phyloP scores from a whole-genome alignment of 1,284 basidiomycete genomes.

The Malassezia caprae region DNA sequence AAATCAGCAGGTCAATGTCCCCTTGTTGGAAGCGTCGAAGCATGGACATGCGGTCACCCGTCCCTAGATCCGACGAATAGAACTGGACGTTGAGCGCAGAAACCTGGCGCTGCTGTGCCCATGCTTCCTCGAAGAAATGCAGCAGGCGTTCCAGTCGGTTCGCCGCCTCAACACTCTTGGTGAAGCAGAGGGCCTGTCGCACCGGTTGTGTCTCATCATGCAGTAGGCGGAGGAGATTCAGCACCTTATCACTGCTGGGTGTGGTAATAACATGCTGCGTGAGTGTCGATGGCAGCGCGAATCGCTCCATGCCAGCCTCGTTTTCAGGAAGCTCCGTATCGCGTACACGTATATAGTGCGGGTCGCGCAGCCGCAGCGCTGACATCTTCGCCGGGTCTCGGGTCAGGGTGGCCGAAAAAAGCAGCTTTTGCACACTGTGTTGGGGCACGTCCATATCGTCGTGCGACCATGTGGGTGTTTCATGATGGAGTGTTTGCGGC shows the following conservation, averaged over 20 bases:
- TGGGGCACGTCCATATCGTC: conserved; percentile 14
- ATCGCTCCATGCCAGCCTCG: conserved; percentile 53
- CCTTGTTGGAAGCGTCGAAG: conserved; percentile 70
- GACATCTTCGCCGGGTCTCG: conserved; percentile 84
- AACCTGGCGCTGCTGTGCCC: conserved; percentile 22
- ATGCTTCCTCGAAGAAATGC: conserved; percentile 61
- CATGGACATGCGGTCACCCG: conserved; percentile 64
- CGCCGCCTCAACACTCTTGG: conserved; percentile 87
- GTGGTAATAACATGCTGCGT: conserved; percentile 65
- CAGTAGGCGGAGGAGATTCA: conserved; percentile 77
- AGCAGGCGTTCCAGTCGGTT: conserved; percentile 70
- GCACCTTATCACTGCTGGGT: conserved; percentile 69
- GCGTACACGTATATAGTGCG: conserved; percentile 78
- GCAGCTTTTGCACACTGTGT: conserved; percentile 69
- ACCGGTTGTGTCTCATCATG: conserved; percentile 52
- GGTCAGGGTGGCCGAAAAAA: conserved; percentile 93
- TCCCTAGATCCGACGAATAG: conserved; percentile 77
- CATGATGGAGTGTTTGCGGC: neutral
- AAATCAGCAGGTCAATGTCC: conserved; percentile 78
- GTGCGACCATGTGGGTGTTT: conserved; percentile 4
- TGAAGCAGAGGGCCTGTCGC: conserved; percentile 75
- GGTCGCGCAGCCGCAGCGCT: conserved; percentile 65
- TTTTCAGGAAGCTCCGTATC: conserved; percentile 52
- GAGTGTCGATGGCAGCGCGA: conserved; percentile 34
- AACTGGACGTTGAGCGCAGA: conserved; percentile 50